Evolutionary conservation across 2,329 filamentous ascomycete species (phyloP), one percentile per base, ranked within the genome.

Genomic region (Hymenoscyphus fructigenus): DNA sequence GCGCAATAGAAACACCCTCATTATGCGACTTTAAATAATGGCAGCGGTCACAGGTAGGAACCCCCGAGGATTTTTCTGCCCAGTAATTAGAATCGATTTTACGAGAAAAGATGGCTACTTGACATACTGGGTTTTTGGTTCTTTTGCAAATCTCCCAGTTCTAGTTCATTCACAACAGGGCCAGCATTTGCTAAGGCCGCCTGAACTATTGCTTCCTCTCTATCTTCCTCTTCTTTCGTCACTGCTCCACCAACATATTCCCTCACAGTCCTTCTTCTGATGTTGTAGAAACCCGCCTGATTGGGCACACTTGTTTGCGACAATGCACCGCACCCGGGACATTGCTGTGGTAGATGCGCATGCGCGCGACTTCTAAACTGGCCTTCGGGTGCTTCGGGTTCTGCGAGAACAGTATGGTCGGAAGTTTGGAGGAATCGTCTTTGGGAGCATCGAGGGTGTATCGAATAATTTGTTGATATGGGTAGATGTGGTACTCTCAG

Each of bases 31-130:
- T 77, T 29, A 99, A 82, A 38, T 88, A 84, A 76, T 97, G 93
- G 73, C 95, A 99, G 73, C 95, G 87, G 70, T 95, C 90, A 78
- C 95, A 99, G 6, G 96, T 78, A 1, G 91, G 91, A 26, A 67
- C 55, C 34, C 70, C 69, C 29, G 63, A 15, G 23, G n/a, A 32
- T 60, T 64, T 67, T 20, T 32, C 69, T 72, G 47, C n/a, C 20
- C 34, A 12, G 28, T 12, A 10, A 15, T 60, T 44, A 57, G 12
- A 62, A 34, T 20, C 57, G 29, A 68, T 66, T 68, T n/a, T 64
- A 50, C 61, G 32, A 23, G 29, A 60, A 55, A 62, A 15, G 17
- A 53, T 3, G 32, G 36, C 20, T 38, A 12, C 23, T 50, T 41
- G 28, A 14, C 65, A 38, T 62, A 72, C 69, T 63, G 63, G 56